phyloP scores from a whole-genome alignment of 2,329 filamentous ascomycete genomes.

The Plenodomus lindquistii region DNA sequence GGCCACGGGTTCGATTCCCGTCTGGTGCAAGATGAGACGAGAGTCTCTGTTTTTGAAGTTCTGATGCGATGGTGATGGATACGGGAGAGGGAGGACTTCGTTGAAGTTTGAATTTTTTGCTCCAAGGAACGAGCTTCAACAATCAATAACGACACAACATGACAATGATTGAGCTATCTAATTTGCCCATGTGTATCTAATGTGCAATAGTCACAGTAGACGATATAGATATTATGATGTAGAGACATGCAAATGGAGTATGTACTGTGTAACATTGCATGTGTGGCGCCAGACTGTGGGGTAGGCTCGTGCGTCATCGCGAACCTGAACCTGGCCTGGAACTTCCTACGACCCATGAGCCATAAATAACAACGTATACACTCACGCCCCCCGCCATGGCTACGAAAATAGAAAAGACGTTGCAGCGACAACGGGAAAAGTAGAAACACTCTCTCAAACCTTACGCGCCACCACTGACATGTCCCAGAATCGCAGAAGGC shows the following conservation, averaged over 20 bases:
- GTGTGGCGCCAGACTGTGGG: slow-evolving; percentile 12
- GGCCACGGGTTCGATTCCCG: slow-evolving; percentile 35
- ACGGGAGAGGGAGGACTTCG: no score
- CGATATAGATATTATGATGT: no score
- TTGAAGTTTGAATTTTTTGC: no score
- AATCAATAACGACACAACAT: no score
- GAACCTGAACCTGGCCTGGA: slow-evolving; percentile 4
- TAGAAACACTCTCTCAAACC: slow-evolving; percentile 35
- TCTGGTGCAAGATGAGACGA: slow-evolving; percentile 15
- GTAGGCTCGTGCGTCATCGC: slow-evolving; percentile 23
- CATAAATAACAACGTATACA: neutral
- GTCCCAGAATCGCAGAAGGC: slow-evolving; percentile 76
- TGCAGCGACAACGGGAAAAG: slow-evolving; percentile 78
- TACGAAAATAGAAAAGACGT: slow-evolving; percentile 70
- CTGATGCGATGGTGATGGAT: no score
- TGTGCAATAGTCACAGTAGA: no score
- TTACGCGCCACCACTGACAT: slow-evolving; percentile 16
- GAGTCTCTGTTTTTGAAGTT: no score
- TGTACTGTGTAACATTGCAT: neutral
- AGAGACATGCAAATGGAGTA: neutral
- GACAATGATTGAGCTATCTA: no score
- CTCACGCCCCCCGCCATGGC: slow-evolving; percentile 19
- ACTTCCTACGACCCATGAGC: neutral
- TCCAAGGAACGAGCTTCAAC: no score
- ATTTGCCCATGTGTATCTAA: no score